Evolutionary conservation across 2,329 filamentous ascomycete genomes (phyloP).

Genomic region (Dryadomyces quercivorus): DNA sequence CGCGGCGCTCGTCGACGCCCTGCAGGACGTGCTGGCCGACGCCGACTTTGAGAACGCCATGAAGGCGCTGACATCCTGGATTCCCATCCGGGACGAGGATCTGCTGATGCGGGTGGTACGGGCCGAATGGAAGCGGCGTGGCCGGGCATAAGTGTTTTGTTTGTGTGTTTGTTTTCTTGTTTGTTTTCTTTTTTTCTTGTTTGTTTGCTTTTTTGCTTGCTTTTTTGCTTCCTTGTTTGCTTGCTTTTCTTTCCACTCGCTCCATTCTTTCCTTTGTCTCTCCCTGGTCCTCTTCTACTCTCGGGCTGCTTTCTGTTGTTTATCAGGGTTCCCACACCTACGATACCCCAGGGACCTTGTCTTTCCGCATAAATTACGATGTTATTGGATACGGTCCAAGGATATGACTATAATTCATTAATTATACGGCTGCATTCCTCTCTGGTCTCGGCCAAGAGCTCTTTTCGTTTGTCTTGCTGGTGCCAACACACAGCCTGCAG

Average conservation of each 20-base stretch:
- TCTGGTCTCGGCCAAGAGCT: no score
- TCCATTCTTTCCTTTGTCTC: background rate
- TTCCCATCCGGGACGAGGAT: conserved; percentile 89
- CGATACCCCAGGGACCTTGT: background rate
- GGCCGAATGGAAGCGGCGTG: conserved; percentile 66
- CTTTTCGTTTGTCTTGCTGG: no score
- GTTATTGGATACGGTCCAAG: background rate
- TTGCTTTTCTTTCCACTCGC: background rate
- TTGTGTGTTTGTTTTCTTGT: background rate
- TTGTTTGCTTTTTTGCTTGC: background rate
- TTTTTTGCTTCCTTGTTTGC: background rate
- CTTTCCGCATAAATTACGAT: background rate
- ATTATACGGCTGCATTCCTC: no score
- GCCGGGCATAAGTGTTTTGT: background rate
- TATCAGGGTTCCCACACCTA: background rate
- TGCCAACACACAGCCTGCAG: no score
- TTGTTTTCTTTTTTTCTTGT: background rate
- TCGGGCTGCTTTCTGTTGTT: background rate
- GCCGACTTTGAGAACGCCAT: conserved; percentile 96
- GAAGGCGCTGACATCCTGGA: conserved; percentile 90
- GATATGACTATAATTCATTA: background rate
- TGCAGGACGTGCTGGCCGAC: conserved; percentile 76
- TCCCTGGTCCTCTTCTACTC: background rate
- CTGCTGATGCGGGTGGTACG: conserved; percentile 81
- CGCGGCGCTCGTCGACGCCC: conserved; percentile 81